Conservation (phyloP, 345 rosid species). For the Bretschneidera sinensis region DNA sequence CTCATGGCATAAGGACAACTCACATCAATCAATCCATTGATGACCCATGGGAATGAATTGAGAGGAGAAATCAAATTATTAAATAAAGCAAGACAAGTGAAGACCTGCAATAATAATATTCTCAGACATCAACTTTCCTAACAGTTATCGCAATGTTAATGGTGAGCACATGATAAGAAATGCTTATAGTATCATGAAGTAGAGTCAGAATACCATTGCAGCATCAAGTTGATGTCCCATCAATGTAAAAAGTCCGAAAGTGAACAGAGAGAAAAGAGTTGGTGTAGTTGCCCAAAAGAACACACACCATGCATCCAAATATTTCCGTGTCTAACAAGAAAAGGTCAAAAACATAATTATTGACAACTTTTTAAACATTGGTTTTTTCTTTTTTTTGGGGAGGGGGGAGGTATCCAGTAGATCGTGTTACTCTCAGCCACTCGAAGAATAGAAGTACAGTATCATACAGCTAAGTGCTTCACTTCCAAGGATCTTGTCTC, state of each 20-base stretch:
- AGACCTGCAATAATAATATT: conserved; percentile 52
- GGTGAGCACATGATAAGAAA: neutral
- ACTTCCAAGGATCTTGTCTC: conserved; percentile 77
- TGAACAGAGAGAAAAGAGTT: conserved; percentile 76
- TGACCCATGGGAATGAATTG: conserved; percentile 96
- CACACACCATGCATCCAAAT: conserved; percentile 97
- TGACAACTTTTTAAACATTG: neutral
- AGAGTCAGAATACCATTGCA: conserved; percentile 53
- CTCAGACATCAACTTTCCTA: conserved; percentile 11
- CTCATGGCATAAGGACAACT: conserved; percentile 28
- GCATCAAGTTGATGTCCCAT: conserved; percentile 98
- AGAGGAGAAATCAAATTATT: conserved; percentile 87
- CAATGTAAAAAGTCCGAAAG: conserved; percentile 77
- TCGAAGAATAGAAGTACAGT: conserved; percentile 10
- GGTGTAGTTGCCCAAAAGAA: conserved; percentile 99
- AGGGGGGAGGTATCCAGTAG: no score
- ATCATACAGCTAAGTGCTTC: conserved; percentile 69
- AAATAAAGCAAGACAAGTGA: conserved; percentile 88
- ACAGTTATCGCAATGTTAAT: neutral
- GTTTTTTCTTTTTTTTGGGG: no score
- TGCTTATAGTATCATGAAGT: neutral
- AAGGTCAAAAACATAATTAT: conserved; percentile 13
- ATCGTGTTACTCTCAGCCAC: conserved; percentile 1
- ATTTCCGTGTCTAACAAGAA: conserved; percentile 68
- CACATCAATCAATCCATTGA: conserved; percentile 92